Percentiles rank a stretch among this genome's conserved stretches.
These are phyloP conservation scores for Casuarina equisetifolia DNA, from an alignment of 306 rosid species.

Conservation along the genomic window DNA sequence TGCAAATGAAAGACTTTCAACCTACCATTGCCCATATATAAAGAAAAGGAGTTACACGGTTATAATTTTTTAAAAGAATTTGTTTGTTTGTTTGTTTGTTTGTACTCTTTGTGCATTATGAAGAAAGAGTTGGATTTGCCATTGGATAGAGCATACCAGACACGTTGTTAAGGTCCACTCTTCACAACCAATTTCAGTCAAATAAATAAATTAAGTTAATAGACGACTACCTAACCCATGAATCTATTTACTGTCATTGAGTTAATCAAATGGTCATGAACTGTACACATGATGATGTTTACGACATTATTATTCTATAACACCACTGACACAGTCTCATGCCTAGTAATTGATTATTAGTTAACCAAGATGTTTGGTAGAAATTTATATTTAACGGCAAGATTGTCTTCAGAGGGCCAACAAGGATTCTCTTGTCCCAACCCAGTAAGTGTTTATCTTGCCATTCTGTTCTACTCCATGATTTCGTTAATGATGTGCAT, in stretches of 20 bases:
- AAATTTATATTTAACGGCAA: not conserved
- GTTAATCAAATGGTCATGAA: conserved; percentile 2
- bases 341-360: not conserved
- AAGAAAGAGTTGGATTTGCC: not conserved
- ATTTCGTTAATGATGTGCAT: not conserved
- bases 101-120: too few relatives aligned
- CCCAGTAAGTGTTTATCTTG: not conserved
- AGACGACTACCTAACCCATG: not conserved
- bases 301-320: not conserved
- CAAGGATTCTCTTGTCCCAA: not conserved
- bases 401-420: not conserved
- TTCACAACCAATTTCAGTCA: not conserved
- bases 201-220: too few relatives aligned
- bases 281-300: not conserved
- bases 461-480: conserved; percentile 8
- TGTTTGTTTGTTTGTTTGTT: too few relatives aligned
- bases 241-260: not conserved
- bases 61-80: too few relatives aligned
- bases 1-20: too few relatives aligned
- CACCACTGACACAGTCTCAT: not conserved
- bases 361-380: not conserved
- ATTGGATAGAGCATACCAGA: not conserved
- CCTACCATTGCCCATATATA: not conserved
- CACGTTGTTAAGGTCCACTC: not conserved
- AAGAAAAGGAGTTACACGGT: not conserved